Evolutionary conservation across 805 yeast species (phyloP).

Genomic region (Kluyveromyces starmeri): DNA sequence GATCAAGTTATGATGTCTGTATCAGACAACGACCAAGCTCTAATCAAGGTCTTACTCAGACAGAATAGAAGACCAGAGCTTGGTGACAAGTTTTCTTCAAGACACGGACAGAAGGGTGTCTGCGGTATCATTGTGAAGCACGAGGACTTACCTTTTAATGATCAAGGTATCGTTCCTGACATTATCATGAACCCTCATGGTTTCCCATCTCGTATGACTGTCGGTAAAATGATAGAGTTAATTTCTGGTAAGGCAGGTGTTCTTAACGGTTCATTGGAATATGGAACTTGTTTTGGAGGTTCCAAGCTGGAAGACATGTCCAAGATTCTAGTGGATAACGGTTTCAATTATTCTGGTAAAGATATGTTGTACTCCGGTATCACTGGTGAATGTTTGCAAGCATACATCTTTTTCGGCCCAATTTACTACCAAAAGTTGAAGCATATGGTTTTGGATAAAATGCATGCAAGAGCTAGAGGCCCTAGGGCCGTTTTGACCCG

Average conservation of each 20-base stretch:
- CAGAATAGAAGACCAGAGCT: conserved; percentile 96
- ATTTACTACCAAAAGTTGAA: conserved; percentile 95
- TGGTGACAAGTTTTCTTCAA: conserved; percentile 93
- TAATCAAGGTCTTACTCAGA: conserved; percentile 82
- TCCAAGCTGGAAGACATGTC: conserved; percentile 96
- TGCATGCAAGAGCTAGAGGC: conserved; percentile 99
- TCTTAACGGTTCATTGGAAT: conserved; percentile 79
- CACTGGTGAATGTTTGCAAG: conserved; percentile 95
- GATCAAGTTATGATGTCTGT: conserved; percentile 98
- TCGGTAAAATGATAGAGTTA: conserved; percentile 95
- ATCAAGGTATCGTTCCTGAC: conserved; percentile 86
- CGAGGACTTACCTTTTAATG: conserved; percentile 94
- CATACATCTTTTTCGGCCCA: conserved; percentile 97
- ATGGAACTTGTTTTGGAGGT: conserved; percentile 98
- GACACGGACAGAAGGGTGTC: conserved; percentile 99
- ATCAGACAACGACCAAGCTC: conserved; percentile 88
- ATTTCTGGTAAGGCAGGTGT: conserved; percentile 98
- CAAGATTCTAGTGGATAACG: conserved; percentile 76
- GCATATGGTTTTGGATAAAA: conserved; percentile 97
- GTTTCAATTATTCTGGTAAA: conserved; percentile 91
- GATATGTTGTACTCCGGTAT: conserved; percentile 97
- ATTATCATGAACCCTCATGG: conserved; percentile 99
- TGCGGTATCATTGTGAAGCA: conserved; percentile 97
- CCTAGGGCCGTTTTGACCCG: conserved; percentile 97
- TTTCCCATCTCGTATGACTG: conserved; percentile 99